These are phyloP conservation scores for Oldenlandia corymbosa DNA, from an alignment of 257 asterid species.

Conservation along the genomic window DNA sequence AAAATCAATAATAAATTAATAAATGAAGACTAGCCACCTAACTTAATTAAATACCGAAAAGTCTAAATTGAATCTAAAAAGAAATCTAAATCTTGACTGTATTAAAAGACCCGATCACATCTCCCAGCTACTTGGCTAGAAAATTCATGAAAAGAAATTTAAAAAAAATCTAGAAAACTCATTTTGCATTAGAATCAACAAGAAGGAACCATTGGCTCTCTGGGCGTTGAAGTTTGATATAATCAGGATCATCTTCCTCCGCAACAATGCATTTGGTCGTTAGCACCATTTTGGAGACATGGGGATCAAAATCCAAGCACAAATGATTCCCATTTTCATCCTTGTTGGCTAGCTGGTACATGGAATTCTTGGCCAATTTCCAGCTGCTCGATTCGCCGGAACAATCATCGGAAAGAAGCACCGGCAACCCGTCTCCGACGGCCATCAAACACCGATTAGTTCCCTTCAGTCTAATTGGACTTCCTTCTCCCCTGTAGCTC, in stretches of 20 bases:
- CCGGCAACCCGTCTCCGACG: slow-evolving; percentile 33
- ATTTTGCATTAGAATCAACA: slow-evolving; percentile 19
- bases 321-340: slow-evolving; percentile 32
- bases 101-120: no score
- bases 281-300: slow-evolving; percentile 19
- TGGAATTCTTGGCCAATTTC: slow-evolving; percentile 19
- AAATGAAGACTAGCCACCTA: no score
- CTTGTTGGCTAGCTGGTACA: slow-evolving; percentile 25
- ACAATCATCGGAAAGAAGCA: slow-evolving; percentile 30
- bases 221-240: slow-evolving; percentile 15
- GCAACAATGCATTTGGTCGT: slow-evolving; percentile 33
- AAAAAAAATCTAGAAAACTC: not conserved
- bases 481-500: slow-evolving; percentile 16
- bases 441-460: slow-evolving; percentile 28
- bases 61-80: no score
- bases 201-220: slow-evolving; percentile 43
- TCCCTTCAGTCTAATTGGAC: slow-evolving; percentile 27
- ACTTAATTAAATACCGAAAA: no score
- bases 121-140: no score
- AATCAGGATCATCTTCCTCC: not conserved
- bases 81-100: no score
- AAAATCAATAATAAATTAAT: no score
- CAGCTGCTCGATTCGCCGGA: slow-evolving; percentile 23
- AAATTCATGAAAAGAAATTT: no score
- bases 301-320: slow-evolving; percentile 41